Evolutionary conservation across 768 basidiomycete species (phyloP), one percentile per base, ranked within the genome.

Genomic region (Astraeus odoratus): DNA sequence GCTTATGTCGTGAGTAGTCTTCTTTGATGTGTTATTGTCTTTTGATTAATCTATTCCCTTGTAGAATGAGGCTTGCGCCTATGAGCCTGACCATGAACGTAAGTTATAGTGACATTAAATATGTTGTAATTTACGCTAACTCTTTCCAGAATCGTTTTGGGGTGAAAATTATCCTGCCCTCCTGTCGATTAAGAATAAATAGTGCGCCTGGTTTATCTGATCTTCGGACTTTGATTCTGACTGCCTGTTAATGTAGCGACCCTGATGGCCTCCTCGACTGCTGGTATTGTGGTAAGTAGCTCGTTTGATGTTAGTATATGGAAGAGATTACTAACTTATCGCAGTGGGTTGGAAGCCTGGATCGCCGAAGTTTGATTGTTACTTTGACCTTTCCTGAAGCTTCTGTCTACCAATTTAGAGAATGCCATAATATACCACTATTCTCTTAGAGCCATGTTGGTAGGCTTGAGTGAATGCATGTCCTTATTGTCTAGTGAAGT

Each of bases 61-160:
- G 26, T 43, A 60, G 64, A 67, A 66, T 44, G 66, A 67, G 37
- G 66, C 60, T 19, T 58, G 64, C 37, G 60, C 66, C 3, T 67
- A 67, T 36, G 64, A 67, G 48, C 48, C 56, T 8, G 46, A 65
- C 44, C 59, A 67, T 25, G 54, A 60, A 37, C 18, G 57, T 57
- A 31, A 7, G 46, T 30, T 6, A 7, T 19, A 16, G n/a, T 3
- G 16, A 9, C 31, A 12, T 15, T 18, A 15, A 30, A 19, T 27
- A 12, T 1, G 8, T 22, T 29, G 4, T 13, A 6, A 30, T 3
- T 25, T 10, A 9, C 15, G 16, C 13, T 16, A 10, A 8, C 42
- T 15, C 5, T 27, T 8, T 41, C 36, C 47, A 45, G 49, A 49
- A 20, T 53, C 67, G 12, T 67, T 58, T 46, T 69, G 67, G 67